phyloP scores from a whole-genome alignment of 2,329 filamentous ascomycete species.

The Paracoccidioides brasiliensis region DNA sequence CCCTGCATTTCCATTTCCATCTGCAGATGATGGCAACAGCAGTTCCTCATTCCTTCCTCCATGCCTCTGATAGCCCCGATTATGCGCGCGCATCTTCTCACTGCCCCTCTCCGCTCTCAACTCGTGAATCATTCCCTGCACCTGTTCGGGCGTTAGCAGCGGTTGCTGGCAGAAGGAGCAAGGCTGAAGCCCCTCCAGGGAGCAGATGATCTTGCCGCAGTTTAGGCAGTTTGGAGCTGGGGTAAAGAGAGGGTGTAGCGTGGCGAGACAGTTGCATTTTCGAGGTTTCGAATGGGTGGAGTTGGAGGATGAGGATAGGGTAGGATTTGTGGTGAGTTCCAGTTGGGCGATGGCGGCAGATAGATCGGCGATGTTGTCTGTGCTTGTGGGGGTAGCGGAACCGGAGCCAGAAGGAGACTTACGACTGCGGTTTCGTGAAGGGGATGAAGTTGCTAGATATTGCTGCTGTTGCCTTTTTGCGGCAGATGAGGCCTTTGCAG shows the following conservation, averaged over 20 bases:
- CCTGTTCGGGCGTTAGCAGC: slow-evolving; percentile 57
- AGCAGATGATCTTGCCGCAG: slow-evolving; percentile 90
- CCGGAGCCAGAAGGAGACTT: not conserved
- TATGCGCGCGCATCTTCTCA: slow-evolving; percentile 74
- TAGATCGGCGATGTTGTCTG: slow-evolving; percentile 42
- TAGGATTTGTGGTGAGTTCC: slow-evolving; percentile 84
- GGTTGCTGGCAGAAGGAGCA: slow-evolving; percentile 80
- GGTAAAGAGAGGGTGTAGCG: slow-evolving; percentile 73
- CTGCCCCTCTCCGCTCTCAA: slow-evolving; percentile 73
- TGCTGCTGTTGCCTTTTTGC: slow-evolving; percentile 24
- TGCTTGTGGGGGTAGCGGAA: slow-evolving; percentile 11
- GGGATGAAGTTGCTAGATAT: slow-evolving; percentile 24
- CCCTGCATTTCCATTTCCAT: too few relatives aligned
- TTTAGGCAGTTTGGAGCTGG: slow-evolving; percentile 84
- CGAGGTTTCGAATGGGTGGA: slow-evolving; percentile 50
- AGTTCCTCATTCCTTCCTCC: slow-evolving; percentile 19
- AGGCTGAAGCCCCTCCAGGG: slow-evolving; percentile 84
- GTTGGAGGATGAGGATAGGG: slow-evolving; percentile 73
- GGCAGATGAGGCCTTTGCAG: slow-evolving; percentile 31
- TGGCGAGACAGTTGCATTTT: slow-evolving; percentile 73
- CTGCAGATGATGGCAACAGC: too few relatives aligned
- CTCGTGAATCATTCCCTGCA: slow-evolving; percentile 74
- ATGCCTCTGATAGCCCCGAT: slow-evolving; percentile 47
- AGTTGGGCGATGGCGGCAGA: slow-evolving; percentile 74
- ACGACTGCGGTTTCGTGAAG: slow-evolving; percentile 21